A percentile compares a stretch with the other conserved stretches of the same genome.
phyloP scores from a whole-genome alignment of 805 yeast genomes.

The Candida tibetensis region DNA sequence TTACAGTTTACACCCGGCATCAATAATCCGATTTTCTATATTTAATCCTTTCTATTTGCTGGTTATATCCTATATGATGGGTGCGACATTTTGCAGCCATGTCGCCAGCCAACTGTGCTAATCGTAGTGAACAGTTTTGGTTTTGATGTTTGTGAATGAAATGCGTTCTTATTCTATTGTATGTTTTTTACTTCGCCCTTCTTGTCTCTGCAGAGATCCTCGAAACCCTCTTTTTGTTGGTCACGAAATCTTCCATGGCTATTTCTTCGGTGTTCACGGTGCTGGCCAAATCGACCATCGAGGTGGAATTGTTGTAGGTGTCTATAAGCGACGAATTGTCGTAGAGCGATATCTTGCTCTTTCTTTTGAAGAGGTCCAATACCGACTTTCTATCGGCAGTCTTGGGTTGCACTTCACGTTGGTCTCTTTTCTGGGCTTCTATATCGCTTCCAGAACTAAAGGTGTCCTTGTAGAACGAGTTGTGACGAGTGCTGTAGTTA shows the following conservation, averaged over 20 bases:
- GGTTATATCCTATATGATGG: not conserved
- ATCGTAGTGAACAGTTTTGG: too few relatives aligned
- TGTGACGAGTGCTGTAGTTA: constrained; percentile 25
- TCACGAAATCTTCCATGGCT: constrained; percentile 41
- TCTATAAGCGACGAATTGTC: constrained; percentile 35
- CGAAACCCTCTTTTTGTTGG: constrained; percentile 20
- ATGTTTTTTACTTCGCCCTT: constrained; percentile 2
- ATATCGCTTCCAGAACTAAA: constrained; percentile 7
- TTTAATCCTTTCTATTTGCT: too few relatives aligned
- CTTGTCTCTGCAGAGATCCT: constrained; percentile 21
- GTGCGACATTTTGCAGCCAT: not conserved
- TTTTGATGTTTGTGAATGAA: too few relatives aligned
- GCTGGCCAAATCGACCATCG: constrained; percentile 32
- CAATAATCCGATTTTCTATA: too few relatives aligned
- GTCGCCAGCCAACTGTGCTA: too few relatives aligned
- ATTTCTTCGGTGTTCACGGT: constrained; percentile 49
- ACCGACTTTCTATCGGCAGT: constrained; percentile 31
- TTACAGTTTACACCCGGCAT: too few relatives aligned
- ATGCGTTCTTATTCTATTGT: not conserved
- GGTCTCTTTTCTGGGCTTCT: constrained; percentile 2
- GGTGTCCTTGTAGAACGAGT: constrained; percentile 3
- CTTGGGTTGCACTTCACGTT: not conserved
- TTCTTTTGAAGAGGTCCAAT: constrained; percentile 32
- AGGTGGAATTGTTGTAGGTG: constrained; percentile 24
- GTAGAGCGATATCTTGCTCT: constrained; percentile 15